Conservation (phyloP, 441 rosid genomes). For the Eutrema salsugineum region DNA sequence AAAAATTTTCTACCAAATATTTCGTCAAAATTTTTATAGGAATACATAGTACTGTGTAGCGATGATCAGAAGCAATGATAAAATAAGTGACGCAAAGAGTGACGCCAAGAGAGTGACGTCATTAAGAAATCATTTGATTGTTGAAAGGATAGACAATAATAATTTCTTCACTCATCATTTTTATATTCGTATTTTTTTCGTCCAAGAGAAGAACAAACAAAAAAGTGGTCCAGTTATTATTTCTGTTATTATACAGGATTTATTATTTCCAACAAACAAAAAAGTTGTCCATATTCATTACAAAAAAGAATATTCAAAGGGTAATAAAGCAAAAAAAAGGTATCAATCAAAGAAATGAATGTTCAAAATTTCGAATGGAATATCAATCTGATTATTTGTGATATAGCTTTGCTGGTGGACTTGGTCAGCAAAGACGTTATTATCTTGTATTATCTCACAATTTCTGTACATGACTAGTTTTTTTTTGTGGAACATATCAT, state of each 20-base stretch:
- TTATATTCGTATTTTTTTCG: no score
- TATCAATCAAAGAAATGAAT: constrained; percentile 14
- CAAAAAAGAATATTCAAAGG: not conserved
- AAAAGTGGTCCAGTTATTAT: no score
- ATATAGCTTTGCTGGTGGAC: constrained; percentile 16
- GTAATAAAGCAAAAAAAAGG: constrained; percentile 4
- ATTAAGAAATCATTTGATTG: no score
- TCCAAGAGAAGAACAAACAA: no score
- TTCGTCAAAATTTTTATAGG: no score
- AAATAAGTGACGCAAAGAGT: no score
- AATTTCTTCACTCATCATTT: no score
- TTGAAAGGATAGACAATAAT: no score
- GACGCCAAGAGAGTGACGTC: no score
- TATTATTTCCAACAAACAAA: not conserved
- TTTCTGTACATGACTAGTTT: not conserved
- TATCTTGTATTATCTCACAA: constrained; percentile 1
- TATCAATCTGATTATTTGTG: not conserved
- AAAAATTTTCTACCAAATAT: no score
- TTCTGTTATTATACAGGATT: not conserved
- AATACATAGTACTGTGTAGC: no score
- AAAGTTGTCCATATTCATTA: not conserved
- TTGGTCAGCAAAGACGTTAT: constrained; percentile 23
- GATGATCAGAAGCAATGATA: no score
- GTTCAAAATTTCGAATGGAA: constrained; percentile 4
- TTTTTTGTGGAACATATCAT: not conserved